These are phyloP conservation scores for Pholiota conissans DNA, from an alignment of 768 basidiomycete species.

Conservation along the genomic window DNA sequence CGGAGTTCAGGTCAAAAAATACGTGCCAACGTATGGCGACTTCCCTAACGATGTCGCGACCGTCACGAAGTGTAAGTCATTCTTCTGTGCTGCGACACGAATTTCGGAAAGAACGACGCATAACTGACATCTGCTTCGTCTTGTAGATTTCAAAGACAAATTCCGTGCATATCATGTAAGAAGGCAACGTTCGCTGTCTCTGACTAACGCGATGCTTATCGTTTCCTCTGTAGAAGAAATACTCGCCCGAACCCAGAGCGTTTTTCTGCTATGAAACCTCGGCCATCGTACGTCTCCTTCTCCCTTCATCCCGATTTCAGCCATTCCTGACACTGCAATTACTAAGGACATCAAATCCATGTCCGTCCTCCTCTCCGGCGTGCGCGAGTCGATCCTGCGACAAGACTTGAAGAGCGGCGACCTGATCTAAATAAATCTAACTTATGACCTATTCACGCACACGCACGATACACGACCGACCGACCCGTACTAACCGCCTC, in stretches of 20 bases:
- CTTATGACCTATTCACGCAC: too few species aligned
- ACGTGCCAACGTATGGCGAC: slow-evolving; percentile 62
- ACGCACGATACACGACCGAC: too few species aligned
- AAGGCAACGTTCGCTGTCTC: slow-evolving; percentile 4
- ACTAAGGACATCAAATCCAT: slow-evolving; percentile 47
- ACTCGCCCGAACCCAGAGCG: slow-evolving; percentile 55
- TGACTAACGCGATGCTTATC: background rate
- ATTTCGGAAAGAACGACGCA: background rate
- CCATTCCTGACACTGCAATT: background rate
- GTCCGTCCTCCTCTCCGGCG: slow-evolving; percentile 36
- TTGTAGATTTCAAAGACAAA: slow-evolving; percentile 67
- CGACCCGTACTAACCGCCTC: too few species aligned
- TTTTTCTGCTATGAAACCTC: slow-evolving; percentile 74
- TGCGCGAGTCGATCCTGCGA: slow-evolving; percentile 42
- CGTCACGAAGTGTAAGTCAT: slow-evolving; percentile 62
- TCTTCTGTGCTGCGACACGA: background rate
- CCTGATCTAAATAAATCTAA: slow-evolving; percentile 12
- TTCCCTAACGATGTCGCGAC: slow-evolving; percentile 54
- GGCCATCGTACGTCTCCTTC: slow-evolving; percentile 52
- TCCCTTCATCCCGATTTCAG: background rate
- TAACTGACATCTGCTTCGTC: background rate
- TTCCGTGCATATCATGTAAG: slow-evolving; percentile 63
- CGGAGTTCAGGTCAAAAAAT: slow-evolving; percentile 56
- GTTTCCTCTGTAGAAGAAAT: slow-evolving; percentile 41
- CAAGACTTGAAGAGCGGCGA: slow-evolving; percentile 37